Conservation (phyloP, 164 flowering plant genomes). For the Vitis amurensis region DNA sequence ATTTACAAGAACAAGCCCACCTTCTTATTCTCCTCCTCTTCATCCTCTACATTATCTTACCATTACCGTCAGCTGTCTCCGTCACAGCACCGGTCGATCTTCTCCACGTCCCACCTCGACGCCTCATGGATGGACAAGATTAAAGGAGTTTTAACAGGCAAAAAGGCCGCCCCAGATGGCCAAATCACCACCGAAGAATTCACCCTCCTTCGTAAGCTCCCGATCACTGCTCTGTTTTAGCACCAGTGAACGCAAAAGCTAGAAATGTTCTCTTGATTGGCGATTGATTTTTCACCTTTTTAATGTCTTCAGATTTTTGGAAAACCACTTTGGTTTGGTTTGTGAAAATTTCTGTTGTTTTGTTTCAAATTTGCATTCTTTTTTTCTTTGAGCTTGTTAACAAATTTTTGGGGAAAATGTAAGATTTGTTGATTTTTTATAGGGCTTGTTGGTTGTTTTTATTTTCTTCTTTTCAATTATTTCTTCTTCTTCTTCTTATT, state of each 20-base stretch:
- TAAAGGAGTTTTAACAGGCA: conserved; percentile 81
- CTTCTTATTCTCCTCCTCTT: conserved; percentile 1
- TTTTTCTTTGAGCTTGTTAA: too few relatives aligned
- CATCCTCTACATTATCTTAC: neutral
- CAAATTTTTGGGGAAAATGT: too few relatives aligned
- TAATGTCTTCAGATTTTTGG: too few relatives aligned
- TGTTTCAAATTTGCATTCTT: too few relatives aligned
- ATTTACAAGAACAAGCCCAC: conserved; percentile 6
- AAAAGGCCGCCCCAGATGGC: conserved; percentile 44
- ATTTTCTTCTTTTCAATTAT: neutral
- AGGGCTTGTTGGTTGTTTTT: neutral
- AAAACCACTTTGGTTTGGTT: too few relatives aligned
- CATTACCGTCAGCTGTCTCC: conserved; percentile 8
- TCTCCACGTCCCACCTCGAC: conserved; percentile 47
- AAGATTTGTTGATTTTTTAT: neutral
- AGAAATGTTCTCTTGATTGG: too few relatives aligned
- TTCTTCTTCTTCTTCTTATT: neutral
- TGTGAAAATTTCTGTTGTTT: too few relatives aligned
- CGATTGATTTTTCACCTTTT: too few relatives aligned
- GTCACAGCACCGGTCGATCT: conserved; percentile 48
- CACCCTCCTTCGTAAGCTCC: conserved; percentile 69
- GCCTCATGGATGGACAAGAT: conserved; percentile 69
- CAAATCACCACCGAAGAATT: conserved; percentile 45
- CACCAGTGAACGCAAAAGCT: neutral
- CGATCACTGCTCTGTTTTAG: neutral